A percentile compares a stretch with the other conserved stretches of the same genome.
Evolutionary conservation across 2,329 filamentous ascomycete species (phyloP).

Genomic region (Alternaria tenuissima): DNA sequence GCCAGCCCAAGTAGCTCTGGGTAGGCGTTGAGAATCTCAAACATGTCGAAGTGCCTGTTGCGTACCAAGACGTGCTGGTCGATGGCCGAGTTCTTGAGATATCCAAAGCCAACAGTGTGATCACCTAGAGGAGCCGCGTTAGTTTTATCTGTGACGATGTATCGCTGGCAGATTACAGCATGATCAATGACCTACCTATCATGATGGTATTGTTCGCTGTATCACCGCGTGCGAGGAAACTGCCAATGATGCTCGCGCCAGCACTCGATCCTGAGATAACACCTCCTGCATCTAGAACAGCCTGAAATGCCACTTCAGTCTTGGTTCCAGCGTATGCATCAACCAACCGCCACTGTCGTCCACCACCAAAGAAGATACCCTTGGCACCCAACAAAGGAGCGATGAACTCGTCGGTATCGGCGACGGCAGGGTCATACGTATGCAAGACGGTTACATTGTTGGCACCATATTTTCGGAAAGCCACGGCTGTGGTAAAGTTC

Average conservation of each 20-base stretch:
- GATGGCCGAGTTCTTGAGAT: slow-evolving; percentile 36
- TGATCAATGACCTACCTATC: slow-evolving; percentile 25
- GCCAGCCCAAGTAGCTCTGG: slow-evolving; percentile 32
- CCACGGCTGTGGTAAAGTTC: slow-evolving; percentile 29
- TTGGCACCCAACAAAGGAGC: slow-evolving; percentile 29
- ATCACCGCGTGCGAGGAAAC: slow-evolving; percentile 33
- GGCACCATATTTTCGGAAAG: slow-evolving; percentile 28
- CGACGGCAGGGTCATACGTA: slow-evolving; percentile 34
- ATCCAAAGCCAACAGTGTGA: slow-evolving; percentile 32
- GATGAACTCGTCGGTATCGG: slow-evolving; percentile 33
- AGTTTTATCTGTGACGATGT: background rate
- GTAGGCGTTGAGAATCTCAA: slow-evolving; percentile 31
- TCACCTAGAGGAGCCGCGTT: background rate
- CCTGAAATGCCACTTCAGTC: slow-evolving; percentile 29
- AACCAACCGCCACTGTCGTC: slow-evolving; percentile 35
- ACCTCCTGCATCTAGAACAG: slow-evolving; percentile 30
- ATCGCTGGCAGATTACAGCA: background rate
- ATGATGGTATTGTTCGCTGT: slow-evolving; percentile 34
- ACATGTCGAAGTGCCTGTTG: slow-evolving; percentile 39
- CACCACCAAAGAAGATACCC: slow-evolving; percentile 36
- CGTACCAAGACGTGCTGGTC: slow-evolving; percentile 38
- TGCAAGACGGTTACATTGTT: slow-evolving; percentile 36
- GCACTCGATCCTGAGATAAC: slow-evolving; percentile 35
- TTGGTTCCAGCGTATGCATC: slow-evolving; percentile 39
- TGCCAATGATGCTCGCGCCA: slow-evolving; percentile 34